A percentile compares a stretch with the other conserved stretches of the same genome.
phyloP scores from a whole-genome alignment of 257 asterid genomes.

The Cinchona pubescens region DNA sequence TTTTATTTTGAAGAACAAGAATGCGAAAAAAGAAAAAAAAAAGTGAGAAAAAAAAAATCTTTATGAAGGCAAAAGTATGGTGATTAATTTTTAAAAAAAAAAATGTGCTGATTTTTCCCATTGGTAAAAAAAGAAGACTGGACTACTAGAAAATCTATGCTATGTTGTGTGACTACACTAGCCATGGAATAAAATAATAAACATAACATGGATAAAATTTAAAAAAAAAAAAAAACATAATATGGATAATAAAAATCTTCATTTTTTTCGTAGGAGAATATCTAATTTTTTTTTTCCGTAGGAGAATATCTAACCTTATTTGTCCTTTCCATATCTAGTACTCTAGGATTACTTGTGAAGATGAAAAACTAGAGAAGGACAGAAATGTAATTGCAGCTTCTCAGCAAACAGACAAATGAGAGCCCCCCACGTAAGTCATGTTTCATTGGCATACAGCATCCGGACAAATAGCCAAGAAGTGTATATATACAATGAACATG shows the following conservation, averaged over 20 bases:
- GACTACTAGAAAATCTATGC: background rate
- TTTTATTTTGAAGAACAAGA: too few relatives aligned
- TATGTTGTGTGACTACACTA: background rate
- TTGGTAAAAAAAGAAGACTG: too few relatives aligned
- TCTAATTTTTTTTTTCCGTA: too few relatives aligned
- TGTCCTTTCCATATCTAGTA: background rate
- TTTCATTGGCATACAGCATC: conserved; percentile 35
- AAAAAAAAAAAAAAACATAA: too few relatives aligned
- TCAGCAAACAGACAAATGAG: conserved; percentile 18
- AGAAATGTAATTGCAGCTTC: conserved; percentile 10
- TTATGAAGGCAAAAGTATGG: background rate
- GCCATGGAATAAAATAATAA: too few relatives aligned
- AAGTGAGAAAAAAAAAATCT: too few relatives aligned
- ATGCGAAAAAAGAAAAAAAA: too few relatives aligned
- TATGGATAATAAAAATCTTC: background rate
- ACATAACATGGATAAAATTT: background rate
- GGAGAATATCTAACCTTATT: too few relatives aligned
- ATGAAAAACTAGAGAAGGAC: conserved; percentile 18
- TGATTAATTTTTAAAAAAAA: too few relatives aligned
- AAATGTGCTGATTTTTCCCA: too few relatives aligned
- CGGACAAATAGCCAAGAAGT: conserved; percentile 31
- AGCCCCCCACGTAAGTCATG: conserved; percentile 20
- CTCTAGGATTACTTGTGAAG: background rate
- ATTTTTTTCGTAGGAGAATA: background rate
- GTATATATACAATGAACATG: conserved; percentile 33